Base-by-base conservation (phyloP, 768 basidiomycete genomes). In the Lenzites betulinus region DNA sequence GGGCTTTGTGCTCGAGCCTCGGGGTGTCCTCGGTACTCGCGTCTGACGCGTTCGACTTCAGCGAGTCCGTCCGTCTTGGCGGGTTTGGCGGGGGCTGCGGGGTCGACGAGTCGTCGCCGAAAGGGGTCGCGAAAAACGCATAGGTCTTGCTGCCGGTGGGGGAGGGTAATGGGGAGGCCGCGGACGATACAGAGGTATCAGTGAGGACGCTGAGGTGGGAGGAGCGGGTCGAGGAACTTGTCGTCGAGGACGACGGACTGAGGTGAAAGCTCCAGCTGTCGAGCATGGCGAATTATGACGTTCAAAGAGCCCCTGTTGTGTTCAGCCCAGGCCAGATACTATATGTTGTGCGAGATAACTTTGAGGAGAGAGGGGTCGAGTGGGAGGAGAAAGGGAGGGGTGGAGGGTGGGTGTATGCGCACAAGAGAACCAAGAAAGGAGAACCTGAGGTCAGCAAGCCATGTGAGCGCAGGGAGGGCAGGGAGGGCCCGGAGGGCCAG, bases 51-150 rank as follows among this genome's bases (percentile, higher is more conserved):
- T 56, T 35, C 1, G 60, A 62, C 42, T 62, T 67, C 51, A 58
- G 18, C 9, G 69, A 65, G 30, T 36, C 38, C 2, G 60, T 23
- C 4, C 60, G 55, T 35, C 26, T 58, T 22, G 59, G 51, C 8
- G 64, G 58, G 25, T 64, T 73, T 0, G 71, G 70, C 4, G 70
- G 80, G 73, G 50, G 78, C 76, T 38, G 78, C 73, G 70, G 82
- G 7, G 75, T 82, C 81, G 76, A 77, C 78, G 65, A 78, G 71
- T 11, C 56, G 82, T 84, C 72, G 81, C 83, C 42, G 62, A 78
- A 75, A 7, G 76, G 74, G 11, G 76, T 78, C 33, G 72, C 70
- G 52, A 73, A 64, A 30, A 67, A 66, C 7, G 72, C 70, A 50
- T 62, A 61, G 8, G 74, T 72, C 59, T 75, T 75, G 55, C 63